phyloP scores from a whole-genome alignment of 2,329 filamentous ascomycete genomes.

The Stromatinia cepivora region DNA sequence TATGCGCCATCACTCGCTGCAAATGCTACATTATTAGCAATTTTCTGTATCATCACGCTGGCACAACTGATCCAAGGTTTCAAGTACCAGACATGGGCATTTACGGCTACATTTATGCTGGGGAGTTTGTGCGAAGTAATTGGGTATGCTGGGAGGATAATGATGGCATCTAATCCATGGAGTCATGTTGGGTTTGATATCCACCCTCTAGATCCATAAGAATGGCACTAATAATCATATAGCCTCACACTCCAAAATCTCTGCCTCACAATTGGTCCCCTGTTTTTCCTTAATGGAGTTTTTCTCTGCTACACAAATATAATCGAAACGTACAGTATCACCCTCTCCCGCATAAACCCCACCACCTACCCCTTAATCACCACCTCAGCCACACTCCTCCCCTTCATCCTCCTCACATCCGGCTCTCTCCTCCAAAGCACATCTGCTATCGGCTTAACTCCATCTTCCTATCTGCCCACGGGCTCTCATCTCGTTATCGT shows the following conservation, averaged over 20 bases:
- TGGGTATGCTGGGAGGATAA: constrained; percentile 12
- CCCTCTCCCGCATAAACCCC: neutral
- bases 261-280: constrained; percentile 1
- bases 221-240: neutral
- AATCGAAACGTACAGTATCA: constrained; percentile 4
- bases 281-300: neutral
- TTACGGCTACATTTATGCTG: constrained; percentile 5
- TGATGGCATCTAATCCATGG: constrained; percentile 15
- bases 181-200: constrained; percentile 13
- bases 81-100: constrained; percentile 2
- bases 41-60: constrained; percentile 3
- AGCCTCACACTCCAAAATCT: constrained; percentile 4
- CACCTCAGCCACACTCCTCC: neutral
- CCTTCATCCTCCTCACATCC: neutral
- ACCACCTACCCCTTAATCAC: constrained; percentile 1
- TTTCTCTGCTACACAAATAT: constrained; percentile 16
- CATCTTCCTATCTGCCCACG: neutral
- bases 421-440: neutral
- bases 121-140: constrained; percentile 8
- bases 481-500: neutral
- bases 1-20: neutral
- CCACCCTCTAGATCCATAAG: neutral
- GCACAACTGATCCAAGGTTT: constrained; percentile 11
- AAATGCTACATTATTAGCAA: constrained; percentile 2
- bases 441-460: neutral